Evolutionary conservation across 2,329 filamentous ascomycete genomes (phyloP).

Genomic region (Didymosphaeria variabile): DNA sequence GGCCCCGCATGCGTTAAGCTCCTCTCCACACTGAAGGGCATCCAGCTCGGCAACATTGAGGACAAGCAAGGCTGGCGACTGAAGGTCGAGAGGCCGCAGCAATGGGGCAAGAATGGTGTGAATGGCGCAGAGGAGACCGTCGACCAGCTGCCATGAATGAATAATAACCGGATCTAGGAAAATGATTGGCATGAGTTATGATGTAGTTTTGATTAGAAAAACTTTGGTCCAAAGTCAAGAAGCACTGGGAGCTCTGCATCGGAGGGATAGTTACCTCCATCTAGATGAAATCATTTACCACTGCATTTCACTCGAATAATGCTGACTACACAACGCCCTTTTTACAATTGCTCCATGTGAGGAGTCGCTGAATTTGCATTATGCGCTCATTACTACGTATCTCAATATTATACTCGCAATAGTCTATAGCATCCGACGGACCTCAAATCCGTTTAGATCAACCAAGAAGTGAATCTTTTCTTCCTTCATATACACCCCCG

Average conservation of each 20-base stretch:
- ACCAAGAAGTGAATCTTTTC: slow-evolving; percentile 4
- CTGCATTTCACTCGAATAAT: neutral
- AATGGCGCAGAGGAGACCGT: slow-evolving; percentile 38
- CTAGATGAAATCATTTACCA: neutral
- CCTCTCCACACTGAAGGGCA: slow-evolving; percentile 78
- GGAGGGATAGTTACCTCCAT: neutral
- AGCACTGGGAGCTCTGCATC: neutral
- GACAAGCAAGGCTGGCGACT: slow-evolving; percentile 80
- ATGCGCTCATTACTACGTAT: slow-evolving; percentile 18
- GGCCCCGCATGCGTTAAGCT: slow-evolving; percentile 78
- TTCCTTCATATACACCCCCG: neutral
- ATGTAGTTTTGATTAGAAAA: neutral
- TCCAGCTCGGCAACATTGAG: slow-evolving; percentile 81
- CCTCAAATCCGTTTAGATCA: neutral
- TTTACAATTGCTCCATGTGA: neutral
- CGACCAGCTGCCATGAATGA: slow-evolving; percentile 44
- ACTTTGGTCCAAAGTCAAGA: neutral
- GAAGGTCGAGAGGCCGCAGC: slow-evolving; percentile 52
- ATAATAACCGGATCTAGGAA: neutral
- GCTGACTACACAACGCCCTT: neutral
- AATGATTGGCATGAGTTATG: neutral
- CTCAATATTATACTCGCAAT: slow-evolving; percentile 14
- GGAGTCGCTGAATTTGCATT: slow-evolving; percentile 1
- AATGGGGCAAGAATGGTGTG: slow-evolving; percentile 40
- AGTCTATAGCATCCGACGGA: slow-evolving; percentile 6